These are phyloP conservation scores for Warburgia ugandensis DNA, from an alignment of 164 flowering plant species.

Conservation along the genomic window DNA sequence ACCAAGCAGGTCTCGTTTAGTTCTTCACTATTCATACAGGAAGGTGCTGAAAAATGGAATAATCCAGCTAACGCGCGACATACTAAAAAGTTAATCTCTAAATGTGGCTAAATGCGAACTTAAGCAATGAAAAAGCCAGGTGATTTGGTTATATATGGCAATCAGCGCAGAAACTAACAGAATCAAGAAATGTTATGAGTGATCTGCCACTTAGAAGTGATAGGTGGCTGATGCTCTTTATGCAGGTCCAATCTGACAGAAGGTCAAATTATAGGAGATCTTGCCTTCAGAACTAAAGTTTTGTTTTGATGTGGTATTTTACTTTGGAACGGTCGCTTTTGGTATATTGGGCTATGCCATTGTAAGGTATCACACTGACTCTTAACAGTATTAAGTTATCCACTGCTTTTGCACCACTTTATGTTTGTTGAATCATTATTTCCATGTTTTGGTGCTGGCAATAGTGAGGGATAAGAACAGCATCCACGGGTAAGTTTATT, in stretches of 20 bases:
- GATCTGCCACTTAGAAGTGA: background rate
- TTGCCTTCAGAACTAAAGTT: slow-evolving; percentile 36
- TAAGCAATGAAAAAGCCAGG: too few relatives aligned
- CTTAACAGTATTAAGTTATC: too few relatives aligned
- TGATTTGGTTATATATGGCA: too few relatives aligned
- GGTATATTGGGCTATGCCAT: slow-evolving; percentile 68
- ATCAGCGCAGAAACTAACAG: too few relatives aligned
- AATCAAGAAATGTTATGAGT: background rate
- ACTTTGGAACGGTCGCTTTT: slow-evolving; percentile 53
- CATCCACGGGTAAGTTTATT: too few relatives aligned
- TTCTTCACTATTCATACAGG: too few relatives aligned
- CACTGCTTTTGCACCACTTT: too few relatives aligned
- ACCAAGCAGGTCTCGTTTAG: too few relatives aligned
- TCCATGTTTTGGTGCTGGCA: background rate
- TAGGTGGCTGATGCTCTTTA: background rate
- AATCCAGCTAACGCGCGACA: too few relatives aligned
- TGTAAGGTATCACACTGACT: slow-evolving; percentile 38
- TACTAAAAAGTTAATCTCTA: too few relatives aligned
- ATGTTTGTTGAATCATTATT: background rate
- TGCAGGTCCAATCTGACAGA: slow-evolving; percentile 65
- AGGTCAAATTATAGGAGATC: slow-evolving; percentile 58
- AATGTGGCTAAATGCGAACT: too few relatives aligned
- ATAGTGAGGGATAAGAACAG: background rate
- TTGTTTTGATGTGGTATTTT: slow-evolving; percentile 60
- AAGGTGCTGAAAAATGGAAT: too few relatives aligned